Base-by-base conservation (phyloP, 371 early-diverging fungal genomes). In the Homolaphlyctis polyrhiza region DNA sequence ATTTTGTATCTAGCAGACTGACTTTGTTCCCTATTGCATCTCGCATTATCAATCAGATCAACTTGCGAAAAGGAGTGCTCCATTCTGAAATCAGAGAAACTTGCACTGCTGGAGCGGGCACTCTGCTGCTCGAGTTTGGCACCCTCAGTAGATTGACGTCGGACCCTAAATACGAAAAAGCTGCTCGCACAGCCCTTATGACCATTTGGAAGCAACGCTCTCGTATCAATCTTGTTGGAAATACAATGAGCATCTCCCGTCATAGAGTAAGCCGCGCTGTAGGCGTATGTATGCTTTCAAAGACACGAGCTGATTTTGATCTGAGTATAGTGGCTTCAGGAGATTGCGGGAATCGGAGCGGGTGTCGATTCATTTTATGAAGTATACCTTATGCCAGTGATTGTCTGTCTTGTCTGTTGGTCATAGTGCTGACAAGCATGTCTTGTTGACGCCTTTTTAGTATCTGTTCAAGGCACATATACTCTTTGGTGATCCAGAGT, bases 351-450 rank as follows among this genome's bases (percentile, higher is more conserved):
- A 6, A 86, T 94, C 21, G 93, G 96, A 21, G 97, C 96, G 2
- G 96, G 97, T 35, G 84, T 93, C 27, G 98, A 97, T 74, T 94
- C 94, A 6, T 87, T 90, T 28, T 96, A 87, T 73, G 97, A 96
- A 61, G 61, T 66, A 45, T 21, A 23, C 39, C 2, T 50, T 0
- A 4, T 29, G 45, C 23, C 16, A 23, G 16, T 45, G 45, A 45
- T 18, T 45, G 45, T 18, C 45, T 45, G 45, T n/a, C 59, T 33
- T 45, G 23, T 58, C 25, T 25, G 25, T 25, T 54, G 25, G 29
- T 25, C 25, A 16, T 25, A 13, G 54, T 16, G 16, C 25, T 25
- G 16, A 16, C n/a, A n/a, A n/a, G n/a, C n/a, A n/a, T n/a, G n/a
- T n/a, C n/a, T n/a, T n/a, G n/a, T n/a, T n/a, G n/a, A 32, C 36